phyloP scores from a whole-genome alignment of 139 green algal species.

The Micractinium sp. region DNA sequence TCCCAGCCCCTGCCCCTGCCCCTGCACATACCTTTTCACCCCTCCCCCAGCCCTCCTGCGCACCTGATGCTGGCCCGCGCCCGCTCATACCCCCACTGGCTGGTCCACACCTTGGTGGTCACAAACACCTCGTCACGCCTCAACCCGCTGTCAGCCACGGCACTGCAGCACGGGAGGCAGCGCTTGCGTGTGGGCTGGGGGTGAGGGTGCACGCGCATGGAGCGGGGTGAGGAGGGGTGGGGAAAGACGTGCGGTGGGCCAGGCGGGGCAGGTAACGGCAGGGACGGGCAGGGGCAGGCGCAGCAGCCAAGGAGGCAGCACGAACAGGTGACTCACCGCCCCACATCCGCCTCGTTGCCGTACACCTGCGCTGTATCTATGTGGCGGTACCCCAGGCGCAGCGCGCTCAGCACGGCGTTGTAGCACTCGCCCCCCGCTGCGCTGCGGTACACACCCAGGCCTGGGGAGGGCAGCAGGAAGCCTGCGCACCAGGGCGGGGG shows the following conservation, averaged over 20 bases:
- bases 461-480: conserved; percentile 43
- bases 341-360: conserved; percentile 61
- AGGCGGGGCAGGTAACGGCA: too few relatives aligned
- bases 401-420: conserved; percentile 39
- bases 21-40: neutral
- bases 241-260: neutral
- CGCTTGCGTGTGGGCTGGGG: too few relatives aligned
- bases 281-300: too few relatives aligned
- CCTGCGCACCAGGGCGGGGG: neutral
- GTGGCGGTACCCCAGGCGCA: conserved; percentile 57
- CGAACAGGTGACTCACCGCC: neutral
- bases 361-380: conserved; percentile 64
- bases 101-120: conserved; percentile 57
- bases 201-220: neutral
- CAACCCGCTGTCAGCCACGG: conserved; percentile 5
- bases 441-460: conserved; percentile 55
- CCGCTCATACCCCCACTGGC: conserved; percentile 29
- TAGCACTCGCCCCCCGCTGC: conserved; percentile 44
- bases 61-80: neutral
- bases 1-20: neutral
- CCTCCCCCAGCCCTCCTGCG: too few relatives aligned
- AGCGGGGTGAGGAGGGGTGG: neutral
- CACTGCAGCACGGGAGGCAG: neutral
- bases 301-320: neutral
- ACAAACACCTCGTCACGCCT: conserved; percentile 52